These are phyloP conservation scores for slime mould (Dictyostelium discoideum) DNA, from an alignment of 78 protist genomes.

Conservation along the genomic window DNA sequence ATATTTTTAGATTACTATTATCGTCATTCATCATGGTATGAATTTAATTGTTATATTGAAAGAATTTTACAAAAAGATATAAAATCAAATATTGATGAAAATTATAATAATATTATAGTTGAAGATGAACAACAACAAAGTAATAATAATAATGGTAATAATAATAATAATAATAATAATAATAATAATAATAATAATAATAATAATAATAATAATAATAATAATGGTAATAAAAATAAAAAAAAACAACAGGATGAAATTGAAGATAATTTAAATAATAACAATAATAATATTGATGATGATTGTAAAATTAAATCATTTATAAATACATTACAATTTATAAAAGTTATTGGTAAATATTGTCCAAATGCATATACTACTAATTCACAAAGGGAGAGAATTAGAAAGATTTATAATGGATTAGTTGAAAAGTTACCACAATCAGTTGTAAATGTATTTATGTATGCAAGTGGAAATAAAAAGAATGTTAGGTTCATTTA, in stretches of 20 bases:
- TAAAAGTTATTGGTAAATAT: background rate
- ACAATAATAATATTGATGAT: background rate
- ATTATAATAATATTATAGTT: slow-evolving; percentile 3
- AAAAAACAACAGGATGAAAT: background rate
- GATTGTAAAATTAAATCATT: slow-evolving; percentile 25
- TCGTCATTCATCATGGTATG: background rate
- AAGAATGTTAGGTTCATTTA: background rate
- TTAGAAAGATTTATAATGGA: background rate
- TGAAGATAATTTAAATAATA: background rate
- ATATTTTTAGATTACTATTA: background rate
- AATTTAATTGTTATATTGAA: slow-evolving; percentile 16
- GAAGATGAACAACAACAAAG: background rate
- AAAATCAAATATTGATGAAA: background rate
- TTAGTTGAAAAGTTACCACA: slow-evolving; percentile 1
- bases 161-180: background rate
- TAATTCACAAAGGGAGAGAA: slow-evolving; percentile 5
- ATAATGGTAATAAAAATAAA: background rate
- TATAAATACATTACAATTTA: slow-evolving; percentile 6
- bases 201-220: background rate
- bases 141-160: background rate
- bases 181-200: background rate
- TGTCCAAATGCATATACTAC: slow-evolving; percentile 14
- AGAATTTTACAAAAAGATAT: background rate
- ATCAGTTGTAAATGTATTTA: background rate
- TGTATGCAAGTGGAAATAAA: slow-evolving; percentile 2